Conservation (phyloP, 768 basidiomycete species). For the Kwoniella botswanensis region DNA sequence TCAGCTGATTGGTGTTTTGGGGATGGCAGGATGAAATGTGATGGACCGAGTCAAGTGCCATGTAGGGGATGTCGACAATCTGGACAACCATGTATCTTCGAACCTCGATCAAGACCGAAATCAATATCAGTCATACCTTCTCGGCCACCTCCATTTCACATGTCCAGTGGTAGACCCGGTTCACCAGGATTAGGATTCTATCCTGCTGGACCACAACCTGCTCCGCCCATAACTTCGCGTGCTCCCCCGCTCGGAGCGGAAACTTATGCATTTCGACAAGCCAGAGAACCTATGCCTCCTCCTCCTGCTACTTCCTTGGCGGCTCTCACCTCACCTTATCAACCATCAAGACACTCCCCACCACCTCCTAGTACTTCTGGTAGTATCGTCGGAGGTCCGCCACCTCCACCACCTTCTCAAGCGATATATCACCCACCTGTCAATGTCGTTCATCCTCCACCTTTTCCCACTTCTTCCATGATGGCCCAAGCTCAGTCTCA, state of each 20-base stretch:
- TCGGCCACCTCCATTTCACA: constrained; percentile 44
- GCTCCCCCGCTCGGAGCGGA: constrained; percentile 21
- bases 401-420: constrained; percentile 15
- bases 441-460: constrained; percentile 23
- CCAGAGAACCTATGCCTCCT: constrained; percentile 51
- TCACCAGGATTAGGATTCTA: constrained; percentile 42
- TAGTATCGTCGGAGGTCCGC: constrained; percentile 7
- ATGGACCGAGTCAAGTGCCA: constrained; percentile 47
- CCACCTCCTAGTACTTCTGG: constrained; percentile 14
- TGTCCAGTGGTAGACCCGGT: constrained; percentile 32
- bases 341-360: constrained; percentile 26
- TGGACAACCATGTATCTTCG: constrained; percentile 47
- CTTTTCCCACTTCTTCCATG: constrained; percentile 7
- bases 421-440: constrained; percentile 25
- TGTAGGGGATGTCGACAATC: constrained; percentile 52
- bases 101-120: constrained; percentile 50
- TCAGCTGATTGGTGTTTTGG: not conserved
- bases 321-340: constrained; percentile 31
- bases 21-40: constrained; percentile 51
- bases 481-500: not conserved
- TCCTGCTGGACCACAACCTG: constrained; percentile 46
- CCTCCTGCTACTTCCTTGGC: constrained; percentile 40
- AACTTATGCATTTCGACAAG: constrained; percentile 36
- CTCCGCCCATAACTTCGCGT: constrained; percentile 45
- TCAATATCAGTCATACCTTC: constrained; percentile 50